Conservation (phyloP, 2,329 filamentous ascomycete species). For the Lasiodiplodia hormozganensis region DNA sequence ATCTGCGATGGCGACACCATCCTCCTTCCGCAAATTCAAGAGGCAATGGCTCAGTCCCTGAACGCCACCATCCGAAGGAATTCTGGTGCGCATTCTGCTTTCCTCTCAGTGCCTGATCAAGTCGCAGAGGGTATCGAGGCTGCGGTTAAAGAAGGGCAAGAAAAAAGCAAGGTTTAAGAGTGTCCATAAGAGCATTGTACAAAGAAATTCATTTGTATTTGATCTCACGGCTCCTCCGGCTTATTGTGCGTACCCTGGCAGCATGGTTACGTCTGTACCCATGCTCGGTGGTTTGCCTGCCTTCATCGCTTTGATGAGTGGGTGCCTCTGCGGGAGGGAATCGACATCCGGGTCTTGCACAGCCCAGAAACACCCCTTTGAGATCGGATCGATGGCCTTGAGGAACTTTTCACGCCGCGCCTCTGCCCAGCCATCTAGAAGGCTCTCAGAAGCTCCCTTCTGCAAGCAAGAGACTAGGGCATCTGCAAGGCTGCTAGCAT, state of each 20-base stretch:
- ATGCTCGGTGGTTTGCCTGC: constrained; percentile 41
- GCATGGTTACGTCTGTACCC: constrained; percentile 37
- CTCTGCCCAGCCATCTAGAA: constrained; percentile 45
- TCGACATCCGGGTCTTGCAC: constrained; percentile 39
- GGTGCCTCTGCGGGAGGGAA: constrained; percentile 37
- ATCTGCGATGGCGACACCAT: constrained; percentile 23
- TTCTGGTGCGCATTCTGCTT: constrained; percentile 20
- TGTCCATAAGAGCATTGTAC: background rate
- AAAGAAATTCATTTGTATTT: background rate
- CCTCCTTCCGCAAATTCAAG: constrained; percentile 11
- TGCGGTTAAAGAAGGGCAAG: background rate
- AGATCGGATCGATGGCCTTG: constrained; percentile 41
- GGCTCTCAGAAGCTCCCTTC: constrained; percentile 33
- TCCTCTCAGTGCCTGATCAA: constrained; percentile 17
- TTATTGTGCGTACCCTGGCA: constrained; percentile 36
- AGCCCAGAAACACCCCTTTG: constrained; percentile 25
- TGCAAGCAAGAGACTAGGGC: constrained; percentile 39
- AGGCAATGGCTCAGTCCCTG: constrained; percentile 17
- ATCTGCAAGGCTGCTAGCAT: constrained; percentile 41
- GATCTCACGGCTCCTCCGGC: constrained; percentile 10
- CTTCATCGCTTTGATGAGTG: constrained; percentile 36
- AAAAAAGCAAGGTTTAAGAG: constrained; percentile 1
- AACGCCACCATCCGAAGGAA: constrained; percentile 15
- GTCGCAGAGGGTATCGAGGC: constrained; percentile 7
- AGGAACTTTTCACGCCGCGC: constrained; percentile 45